phyloP scores from a whole-genome alignment of 352 stramenopile genomes.

The Phytopythium aichiense region DNA sequence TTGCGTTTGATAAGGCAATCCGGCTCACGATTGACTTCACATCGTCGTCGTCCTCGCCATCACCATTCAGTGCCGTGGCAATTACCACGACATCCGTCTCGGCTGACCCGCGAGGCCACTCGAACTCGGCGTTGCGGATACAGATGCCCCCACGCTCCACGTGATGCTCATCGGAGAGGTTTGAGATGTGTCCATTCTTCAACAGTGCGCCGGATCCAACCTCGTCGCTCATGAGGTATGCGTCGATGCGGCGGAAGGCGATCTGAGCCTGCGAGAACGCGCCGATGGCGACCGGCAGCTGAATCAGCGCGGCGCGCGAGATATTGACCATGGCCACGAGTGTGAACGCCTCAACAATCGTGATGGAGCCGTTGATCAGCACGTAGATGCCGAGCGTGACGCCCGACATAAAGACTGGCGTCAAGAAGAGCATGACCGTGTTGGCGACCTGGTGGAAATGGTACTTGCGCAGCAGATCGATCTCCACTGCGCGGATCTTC shows the following conservation, averaged over 20 bases:
- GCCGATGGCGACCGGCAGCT: slow-evolving; percentile 15
- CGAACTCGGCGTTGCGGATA: no score
- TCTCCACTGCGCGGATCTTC: slow-evolving; percentile 35
- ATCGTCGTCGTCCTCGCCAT: no score
- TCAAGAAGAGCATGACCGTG: slow-evolving; percentile 34
- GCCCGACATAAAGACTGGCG: slow-evolving; percentile 24
- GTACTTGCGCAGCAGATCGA: slow-evolving; percentile 45
- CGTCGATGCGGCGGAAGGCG: slow-evolving; percentile 20
- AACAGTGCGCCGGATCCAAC: background rate
- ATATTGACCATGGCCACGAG: slow-evolving; percentile 34
- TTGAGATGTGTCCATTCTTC: background rate
- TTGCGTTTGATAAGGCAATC: no score
- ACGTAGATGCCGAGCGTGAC: slow-evolving; percentile 24
- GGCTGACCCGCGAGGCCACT: no score
- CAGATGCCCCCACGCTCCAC: no score
- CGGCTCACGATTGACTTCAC: no score
- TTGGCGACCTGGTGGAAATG: slow-evolving; percentile 20
- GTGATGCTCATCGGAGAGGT: no score
- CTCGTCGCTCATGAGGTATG: slow-evolving; percentile 18
- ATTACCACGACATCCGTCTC: no score
- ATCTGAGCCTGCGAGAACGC: slow-evolving; percentile 19
- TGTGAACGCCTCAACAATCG: slow-evolving; percentile 22
- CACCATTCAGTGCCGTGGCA: no score
- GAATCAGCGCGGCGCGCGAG: slow-evolving; percentile 18
- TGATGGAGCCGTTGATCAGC: slow-evolving; percentile 20